Percentiles rank a stretch among this genome's conserved stretches.
Conservation (phyloP, 148 eudicot species). For the Rhododendron williamsianum region DNA sequence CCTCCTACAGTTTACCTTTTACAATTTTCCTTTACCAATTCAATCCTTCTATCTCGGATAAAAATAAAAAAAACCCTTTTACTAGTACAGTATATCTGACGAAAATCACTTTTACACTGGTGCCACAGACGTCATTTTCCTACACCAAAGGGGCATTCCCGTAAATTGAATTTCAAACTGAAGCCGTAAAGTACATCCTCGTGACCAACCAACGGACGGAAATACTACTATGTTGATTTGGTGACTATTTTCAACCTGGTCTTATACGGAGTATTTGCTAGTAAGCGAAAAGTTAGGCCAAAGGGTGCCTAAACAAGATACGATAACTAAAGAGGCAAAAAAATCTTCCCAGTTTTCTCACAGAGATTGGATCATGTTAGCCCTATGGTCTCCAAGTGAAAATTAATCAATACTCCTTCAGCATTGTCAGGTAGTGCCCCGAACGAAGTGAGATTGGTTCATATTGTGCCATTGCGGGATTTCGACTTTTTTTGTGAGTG, state of each 20-base stretch:
- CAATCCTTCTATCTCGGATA: too few relatives aligned
- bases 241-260: background rate
- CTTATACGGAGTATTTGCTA: too few relatives aligned
- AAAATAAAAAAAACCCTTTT: too few relatives aligned
- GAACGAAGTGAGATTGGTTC: background rate
- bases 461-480: background rate
- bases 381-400: background rate
- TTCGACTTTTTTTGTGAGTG: background rate
- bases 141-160: background rate
- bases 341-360: background rate
- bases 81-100: background rate
- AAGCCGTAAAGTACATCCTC: background rate
- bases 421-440: background rate
- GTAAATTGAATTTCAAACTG: background rate
- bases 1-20: conserved; percentile 1
- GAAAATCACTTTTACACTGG: background rate
- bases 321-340: background rate
- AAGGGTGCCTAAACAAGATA: too few relatives aligned
- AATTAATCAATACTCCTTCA: background rate
- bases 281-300: too few relatives aligned
- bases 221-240: background rate
- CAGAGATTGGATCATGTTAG: background rate
- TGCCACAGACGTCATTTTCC: background rate
- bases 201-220: background rate
- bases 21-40: too few relatives aligned